phyloP scores from a whole-genome alignment of 176 grass and related monocot species.

The Olyra latifolia region DNA sequence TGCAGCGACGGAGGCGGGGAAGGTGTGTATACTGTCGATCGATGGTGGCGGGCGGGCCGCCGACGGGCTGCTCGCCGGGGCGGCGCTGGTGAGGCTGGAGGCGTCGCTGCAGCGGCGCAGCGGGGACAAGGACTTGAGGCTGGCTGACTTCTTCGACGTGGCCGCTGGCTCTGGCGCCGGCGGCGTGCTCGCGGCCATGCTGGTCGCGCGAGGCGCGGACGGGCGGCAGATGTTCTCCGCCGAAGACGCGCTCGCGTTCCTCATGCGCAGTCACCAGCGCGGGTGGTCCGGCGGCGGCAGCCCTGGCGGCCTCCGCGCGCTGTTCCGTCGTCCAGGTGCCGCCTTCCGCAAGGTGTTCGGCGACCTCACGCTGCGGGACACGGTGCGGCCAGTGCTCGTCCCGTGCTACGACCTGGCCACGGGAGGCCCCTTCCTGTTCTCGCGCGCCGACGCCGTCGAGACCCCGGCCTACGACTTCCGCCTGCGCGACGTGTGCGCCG shows the following conservation, averaged over 20 bases:
- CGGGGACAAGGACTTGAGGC: constrained; percentile 47
- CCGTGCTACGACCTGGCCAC: constrained; percentile 90
- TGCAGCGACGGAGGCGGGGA: neutral
- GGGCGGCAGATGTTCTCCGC: constrained; percentile 77
- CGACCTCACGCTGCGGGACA: constrained; percentile 71
- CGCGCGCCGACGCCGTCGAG: constrained; percentile 82
- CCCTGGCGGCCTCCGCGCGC: constrained; percentile 27
- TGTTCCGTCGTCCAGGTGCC: constrained; percentile 48
- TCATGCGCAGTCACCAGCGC: constrained; percentile 37
- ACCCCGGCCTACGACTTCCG: constrained; percentile 70
- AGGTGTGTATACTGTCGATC: constrained; percentile 84
- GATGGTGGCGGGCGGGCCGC: constrained; percentile 71
- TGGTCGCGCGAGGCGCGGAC: constrained; percentile 52
- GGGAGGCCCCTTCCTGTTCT: constrained; percentile 78
- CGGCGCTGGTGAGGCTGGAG: constrained; percentile 64
- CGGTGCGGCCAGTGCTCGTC: constrained; percentile 70
- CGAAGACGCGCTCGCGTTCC: constrained; percentile 69
- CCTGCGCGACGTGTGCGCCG: constrained; percentile 75
- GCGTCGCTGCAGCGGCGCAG: constrained; percentile 61
- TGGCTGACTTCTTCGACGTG: constrained; percentile 90
- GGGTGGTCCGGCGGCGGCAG: constrained; percentile 20
- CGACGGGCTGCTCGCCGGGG: constrained; percentile 74
- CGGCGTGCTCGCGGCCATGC: constrained; percentile 85
- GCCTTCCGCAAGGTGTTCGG: constrained; percentile 56
- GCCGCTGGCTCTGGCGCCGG: constrained; percentile 80